These are phyloP conservation scores for Oidiodendron maius DNA, from an alignment of 495 filamentous ascomycete genomes.

Conservation along the genomic window DNA sequence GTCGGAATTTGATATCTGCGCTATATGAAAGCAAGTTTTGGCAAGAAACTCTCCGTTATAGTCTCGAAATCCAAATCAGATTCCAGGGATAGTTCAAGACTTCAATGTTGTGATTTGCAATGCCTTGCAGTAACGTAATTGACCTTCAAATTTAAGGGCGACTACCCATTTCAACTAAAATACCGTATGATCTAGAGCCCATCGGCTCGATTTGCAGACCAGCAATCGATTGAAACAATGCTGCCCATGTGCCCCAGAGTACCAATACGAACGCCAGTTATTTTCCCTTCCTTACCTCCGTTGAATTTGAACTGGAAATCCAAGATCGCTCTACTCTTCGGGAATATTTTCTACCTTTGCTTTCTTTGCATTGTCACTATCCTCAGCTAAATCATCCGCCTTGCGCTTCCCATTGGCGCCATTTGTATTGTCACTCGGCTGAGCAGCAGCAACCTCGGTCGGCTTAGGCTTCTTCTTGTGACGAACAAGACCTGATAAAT, in stretches of 20 bases:
- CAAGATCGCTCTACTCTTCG: conserved; percentile 6
- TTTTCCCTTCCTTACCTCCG: conserved; percentile 3
- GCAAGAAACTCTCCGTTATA: too few species aligned
- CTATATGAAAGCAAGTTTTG: too few species aligned
- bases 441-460: conserved; percentile 3
- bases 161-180: too few species aligned
- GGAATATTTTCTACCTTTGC: conserved; percentile 19
- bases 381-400: conserved; percentile 36
- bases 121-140: too few species aligned
- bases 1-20: too few species aligned
- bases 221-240: not conserved
- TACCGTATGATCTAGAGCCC: not conserved
- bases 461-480: conserved; percentile 54
- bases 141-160: too few species aligned
- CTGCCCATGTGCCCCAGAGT: conserved; percentile 4
- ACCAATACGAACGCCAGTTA: conserved; percentile 9
- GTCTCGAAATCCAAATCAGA: too few species aligned
- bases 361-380: conserved; percentile 21
- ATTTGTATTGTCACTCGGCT: conserved; percentile 4
- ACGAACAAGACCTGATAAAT: conserved; percentile 79
- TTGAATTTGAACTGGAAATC: not conserved
- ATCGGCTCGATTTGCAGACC: not conserved
- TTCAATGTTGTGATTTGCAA: too few species aligned
- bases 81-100: too few species aligned
- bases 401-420: conserved; percentile 34